A percentile compares a stretch with the other conserved stretches of the same genome.
phyloP scores from a whole-genome alignment of 164 flowering plant species.

The Kalanchoe fedtschenkoi region DNA sequence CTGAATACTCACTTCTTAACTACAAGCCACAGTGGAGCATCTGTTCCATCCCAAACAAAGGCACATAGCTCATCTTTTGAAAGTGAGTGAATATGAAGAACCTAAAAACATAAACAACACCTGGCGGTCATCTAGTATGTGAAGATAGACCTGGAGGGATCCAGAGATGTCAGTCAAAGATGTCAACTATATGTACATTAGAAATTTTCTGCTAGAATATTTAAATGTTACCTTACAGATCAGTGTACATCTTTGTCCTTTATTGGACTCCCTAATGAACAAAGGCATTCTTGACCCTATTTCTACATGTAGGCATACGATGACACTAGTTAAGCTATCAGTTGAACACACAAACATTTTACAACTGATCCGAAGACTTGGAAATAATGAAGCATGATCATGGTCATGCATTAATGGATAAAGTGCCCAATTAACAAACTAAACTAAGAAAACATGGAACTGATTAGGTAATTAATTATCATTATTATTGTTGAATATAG shows the following conservation, averaged over 20 bases:
- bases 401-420: background rate
- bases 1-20: slow-evolving; percentile 28
- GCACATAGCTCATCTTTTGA: slow-evolving; percentile 33
- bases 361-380: background rate
- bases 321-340: background rate
- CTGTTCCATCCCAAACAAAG: slow-evolving; percentile 93
- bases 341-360: background rate
- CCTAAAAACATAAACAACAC: slow-evolving; percentile 22
- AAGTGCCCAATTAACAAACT: background rate
- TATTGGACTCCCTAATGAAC: slow-evolving; percentile 39
- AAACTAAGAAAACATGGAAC: background rate
- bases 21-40: slow-evolving; percentile 42
- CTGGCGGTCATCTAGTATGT: background rate
- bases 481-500: no score
- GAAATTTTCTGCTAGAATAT: background rate
- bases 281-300: slow-evolving; percentile 12
- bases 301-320: no score
- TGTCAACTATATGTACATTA: background rate
- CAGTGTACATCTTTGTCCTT: slow-evolving; percentile 28
- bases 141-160: background rate
- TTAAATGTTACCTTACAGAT: slow-evolving; percentile 51
- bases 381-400: background rate
- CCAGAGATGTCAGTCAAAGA: background rate
- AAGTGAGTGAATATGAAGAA: slow-evolving; percentile 50
- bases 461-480: background rate